Conservation (phyloP, 2,329 filamentous ascomycete genomes). For the Penicillium sp. region DNA sequence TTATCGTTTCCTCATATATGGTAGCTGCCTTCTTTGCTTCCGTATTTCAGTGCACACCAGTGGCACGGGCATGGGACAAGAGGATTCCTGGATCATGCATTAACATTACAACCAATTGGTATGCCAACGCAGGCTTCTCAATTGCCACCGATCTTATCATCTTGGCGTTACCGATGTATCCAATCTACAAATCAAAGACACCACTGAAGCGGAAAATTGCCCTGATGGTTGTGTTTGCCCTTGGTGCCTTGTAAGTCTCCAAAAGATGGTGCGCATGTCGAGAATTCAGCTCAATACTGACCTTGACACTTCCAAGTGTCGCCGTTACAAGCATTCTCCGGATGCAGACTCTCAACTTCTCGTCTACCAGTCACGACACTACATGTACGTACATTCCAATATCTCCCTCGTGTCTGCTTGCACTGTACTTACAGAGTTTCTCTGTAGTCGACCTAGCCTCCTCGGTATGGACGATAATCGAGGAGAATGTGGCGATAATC, state of each 20-base stretch:
- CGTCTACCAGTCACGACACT: slow-evolving; percentile 5
- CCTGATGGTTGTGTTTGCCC: slow-evolving; percentile 37
- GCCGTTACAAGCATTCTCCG: slow-evolving; percentile 9
- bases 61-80: slow-evolving; percentile 22
- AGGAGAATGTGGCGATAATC: slow-evolving; percentile 7
- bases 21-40: slow-evolving; percentile 21
- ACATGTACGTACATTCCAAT: background rate
- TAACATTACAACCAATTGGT: slow-evolving; percentile 51
- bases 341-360: slow-evolving; percentile 11
- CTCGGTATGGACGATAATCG: slow-evolving; percentile 5
- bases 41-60: slow-evolving; percentile 27
- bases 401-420: background rate
- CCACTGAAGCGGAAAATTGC: slow-evolving; percentile 52
- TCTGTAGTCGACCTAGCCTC: background rate
- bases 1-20: slow-evolving; percentile 23
- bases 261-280: background rate
- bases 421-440: background rate
- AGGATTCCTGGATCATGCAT: slow-evolving; percentile 46
- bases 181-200: slow-evolving; percentile 35
- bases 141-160: slow-evolving; percentile 42
- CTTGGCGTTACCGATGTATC: slow-evolving; percentile 36
- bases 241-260: slow-evolving; percentile 36
- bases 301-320: background rate
- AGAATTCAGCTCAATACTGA: background rate
- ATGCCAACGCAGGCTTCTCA: slow-evolving; percentile 48